These are phyloP conservation scores for Salix arbutifolia DNA, from an alignment of 345 rosid genomes.

Conservation along the genomic window DNA sequence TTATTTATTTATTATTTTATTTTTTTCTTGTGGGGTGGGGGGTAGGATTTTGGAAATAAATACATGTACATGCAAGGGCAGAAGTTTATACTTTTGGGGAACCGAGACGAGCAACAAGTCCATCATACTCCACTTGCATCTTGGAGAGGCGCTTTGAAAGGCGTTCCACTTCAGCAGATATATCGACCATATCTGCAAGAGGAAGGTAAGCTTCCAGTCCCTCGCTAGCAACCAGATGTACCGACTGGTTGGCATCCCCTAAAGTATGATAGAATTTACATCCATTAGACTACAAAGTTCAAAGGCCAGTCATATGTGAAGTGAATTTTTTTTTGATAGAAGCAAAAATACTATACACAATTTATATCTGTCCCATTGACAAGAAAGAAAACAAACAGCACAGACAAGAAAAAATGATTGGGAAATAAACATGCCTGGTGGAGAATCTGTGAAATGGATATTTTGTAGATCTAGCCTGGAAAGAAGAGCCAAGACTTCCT, in stretches of 20 bases:
- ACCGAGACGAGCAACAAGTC: slow-evolving; percentile 64
- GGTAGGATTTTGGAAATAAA: neutral
- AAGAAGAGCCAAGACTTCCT: slow-evolving; percentile 77
- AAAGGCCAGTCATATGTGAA: neutral
- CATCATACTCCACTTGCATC: slow-evolving; percentile 81
- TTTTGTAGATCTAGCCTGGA: slow-evolving; percentile 71
- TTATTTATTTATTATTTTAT: neutral
- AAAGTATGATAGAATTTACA: slow-evolving; percentile 17
- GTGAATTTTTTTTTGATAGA: no score
- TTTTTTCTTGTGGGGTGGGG: no score
- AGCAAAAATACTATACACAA: neutral
- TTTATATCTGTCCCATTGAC: neutral
- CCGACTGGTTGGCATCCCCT: slow-evolving; percentile 78
- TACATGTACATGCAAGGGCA: neutral
- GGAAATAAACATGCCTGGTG: slow-evolving; percentile 52
- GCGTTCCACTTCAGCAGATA: slow-evolving; percentile 85
- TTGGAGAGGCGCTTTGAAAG: slow-evolving; percentile 82
- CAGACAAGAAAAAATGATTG: neutral
- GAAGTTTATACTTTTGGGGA: slow-evolving; percentile 60
- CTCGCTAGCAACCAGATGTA: slow-evolving; percentile 92
- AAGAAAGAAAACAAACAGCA: neutral
- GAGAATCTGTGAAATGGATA: slow-evolving; percentile 56
- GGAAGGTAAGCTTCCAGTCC: slow-evolving; percentile 98
- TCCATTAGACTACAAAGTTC: neutral
- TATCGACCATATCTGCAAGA: slow-evolving; percentile 86